Base-by-base conservation (phyloP, 2,329 filamentous ascomycete species). In the Nothopassalora personata region DNA sequence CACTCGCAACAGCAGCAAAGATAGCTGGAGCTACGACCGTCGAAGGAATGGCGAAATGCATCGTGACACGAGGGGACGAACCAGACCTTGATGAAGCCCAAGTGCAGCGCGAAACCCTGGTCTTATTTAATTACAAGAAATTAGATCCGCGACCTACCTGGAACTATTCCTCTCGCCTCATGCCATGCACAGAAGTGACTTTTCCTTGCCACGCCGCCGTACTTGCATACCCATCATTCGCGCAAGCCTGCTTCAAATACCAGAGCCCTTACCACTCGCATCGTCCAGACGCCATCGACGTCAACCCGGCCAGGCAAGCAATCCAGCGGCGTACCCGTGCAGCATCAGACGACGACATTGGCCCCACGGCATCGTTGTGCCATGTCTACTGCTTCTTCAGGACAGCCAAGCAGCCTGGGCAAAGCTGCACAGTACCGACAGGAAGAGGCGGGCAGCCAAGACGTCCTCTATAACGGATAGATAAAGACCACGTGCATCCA, bases 1-100 rank as follows among this genome's bases (percentile, higher is more conserved):
- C 80, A 57, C 70, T 18, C 27, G 34, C 28, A 56, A 58, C 30
- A 56, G 48, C 53, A 53, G 53, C 43, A 48, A 62, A 15, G 49
- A 31, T 18, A 54, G 50, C 54, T 47, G 55, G 47, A 45, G 51
- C 57, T 34, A 57, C 57, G 39, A 58, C 58, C 39, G 53, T 53
- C 30, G 57, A 56, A 43, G 57, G 52, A 53, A 47, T 55, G 50
- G 56, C 52, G 48, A 59, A 49, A 49, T 39, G 50, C 61, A 61
- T 65, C 51, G 49, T 60, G 31, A 54, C 19, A 31, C 39, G 11
- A 36, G 36, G 33, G 59, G 58, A 52, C 56, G 39, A 51, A 49
- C 19, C 19, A 56, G 52, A 64, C 60, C 61, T 64, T 62, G 61
- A 62, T 62, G 61, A 60, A 53, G 23, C 49, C 39, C 18, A 55